phyloP scores from a whole-genome alignment of 179 eudicot genomes.

The Dionaea muscipula region DNA sequence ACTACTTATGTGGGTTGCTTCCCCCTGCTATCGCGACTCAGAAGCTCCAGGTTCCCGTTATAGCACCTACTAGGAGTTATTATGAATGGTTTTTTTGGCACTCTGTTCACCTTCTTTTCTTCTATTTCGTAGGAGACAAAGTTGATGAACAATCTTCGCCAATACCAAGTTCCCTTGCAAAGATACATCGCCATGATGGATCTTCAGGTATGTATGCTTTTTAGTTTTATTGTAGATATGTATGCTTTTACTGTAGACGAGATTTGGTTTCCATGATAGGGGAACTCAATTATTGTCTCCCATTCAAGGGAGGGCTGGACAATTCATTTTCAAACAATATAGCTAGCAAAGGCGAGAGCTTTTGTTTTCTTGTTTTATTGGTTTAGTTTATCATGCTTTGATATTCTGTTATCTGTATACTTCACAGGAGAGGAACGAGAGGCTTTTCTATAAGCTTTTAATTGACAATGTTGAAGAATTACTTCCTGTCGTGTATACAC shows the following conservation, averaged over 20 bases:
- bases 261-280: no score
- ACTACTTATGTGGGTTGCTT: slow-evolving; percentile 36
- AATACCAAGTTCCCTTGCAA: slow-evolving; percentile 39
- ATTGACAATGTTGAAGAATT: slow-evolving; percentile 45
- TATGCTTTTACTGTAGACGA: neutral
- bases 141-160: slow-evolving; percentile 23
- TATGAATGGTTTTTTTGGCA: neutral
- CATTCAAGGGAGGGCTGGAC: no score
- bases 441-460: slow-evolving; percentile 49
- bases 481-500: slow-evolving; percentile 39
- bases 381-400: no score
- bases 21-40: slow-evolving; percentile 31
- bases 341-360: no score
- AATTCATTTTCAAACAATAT: no score
- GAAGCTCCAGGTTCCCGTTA: slow-evolving; percentile 29
- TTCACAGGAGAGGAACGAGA: slow-evolving; percentile 41
- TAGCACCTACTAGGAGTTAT: neutral
- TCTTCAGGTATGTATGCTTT: slow-evolving; percentile 41
- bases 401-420: neutral
- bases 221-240: slow-evolving; percentile 28
- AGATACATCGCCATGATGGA: slow-evolving; percentile 40
- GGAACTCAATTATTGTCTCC: no score
- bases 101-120: neutral
- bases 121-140: slow-evolving; percentile 40
- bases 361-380: no score